Percentiles rank a stretch among this genome's conserved stretches.
phyloP scores from a whole-genome alignment of 2,329 filamentous ascomycete genomes.

The Atkinsonella texensis region DNA sequence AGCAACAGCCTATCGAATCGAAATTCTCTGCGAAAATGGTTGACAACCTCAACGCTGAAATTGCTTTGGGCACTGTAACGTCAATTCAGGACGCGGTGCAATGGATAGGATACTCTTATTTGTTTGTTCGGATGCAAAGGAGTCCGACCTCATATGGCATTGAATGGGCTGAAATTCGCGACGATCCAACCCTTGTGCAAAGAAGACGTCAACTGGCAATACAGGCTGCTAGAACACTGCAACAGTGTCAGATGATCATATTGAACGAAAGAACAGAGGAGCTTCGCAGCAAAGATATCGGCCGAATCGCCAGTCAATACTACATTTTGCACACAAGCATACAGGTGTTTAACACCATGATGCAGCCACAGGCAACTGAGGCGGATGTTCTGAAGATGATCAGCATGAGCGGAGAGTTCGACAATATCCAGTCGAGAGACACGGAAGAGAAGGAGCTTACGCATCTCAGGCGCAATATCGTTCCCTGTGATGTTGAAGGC shows the following conservation, averaged over 20 bases:
- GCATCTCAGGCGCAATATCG: slow-evolving; percentile 55
- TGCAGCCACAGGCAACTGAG: slow-evolving; percentile 75
- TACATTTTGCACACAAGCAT: slow-evolving; percentile 92
- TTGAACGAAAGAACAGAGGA: slow-evolving; percentile 94
- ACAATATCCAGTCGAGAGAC: slow-evolving; percentile 89
- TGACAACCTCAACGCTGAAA: slow-evolving; percentile 93
- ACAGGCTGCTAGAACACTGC: slow-evolving; percentile 74
- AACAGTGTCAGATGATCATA: slow-evolving; percentile 96
- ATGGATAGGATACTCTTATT: slow-evolving; percentile 95
- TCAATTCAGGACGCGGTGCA: slow-evolving; percentile 88
- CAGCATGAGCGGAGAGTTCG: slow-evolving; percentile 93
- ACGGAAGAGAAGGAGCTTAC: slow-evolving; percentile 81
- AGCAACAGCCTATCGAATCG: slow-evolving; percentile 96
- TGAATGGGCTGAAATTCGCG: slow-evolving; percentile 78
- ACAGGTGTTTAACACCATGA: slow-evolving; percentile 92
- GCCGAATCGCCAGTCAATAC: slow-evolving; percentile 91
- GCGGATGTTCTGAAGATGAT: slow-evolving; percentile 94
- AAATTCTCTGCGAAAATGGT: slow-evolving; percentile 87
- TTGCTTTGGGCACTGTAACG: slow-evolving; percentile 86
- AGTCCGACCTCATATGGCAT: slow-evolving; percentile 91
- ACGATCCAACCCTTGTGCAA: slow-evolving; percentile 81
- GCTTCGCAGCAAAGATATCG: slow-evolving; percentile 85
- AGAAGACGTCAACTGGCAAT: slow-evolving; percentile 76
- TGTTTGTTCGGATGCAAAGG: slow-evolving; percentile 92
- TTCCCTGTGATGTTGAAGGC: slow-evolving; percentile 71